phyloP scores from a whole-genome alignment of 371 early-diverging fungal species.

The Mortierella polycephala region DNA sequence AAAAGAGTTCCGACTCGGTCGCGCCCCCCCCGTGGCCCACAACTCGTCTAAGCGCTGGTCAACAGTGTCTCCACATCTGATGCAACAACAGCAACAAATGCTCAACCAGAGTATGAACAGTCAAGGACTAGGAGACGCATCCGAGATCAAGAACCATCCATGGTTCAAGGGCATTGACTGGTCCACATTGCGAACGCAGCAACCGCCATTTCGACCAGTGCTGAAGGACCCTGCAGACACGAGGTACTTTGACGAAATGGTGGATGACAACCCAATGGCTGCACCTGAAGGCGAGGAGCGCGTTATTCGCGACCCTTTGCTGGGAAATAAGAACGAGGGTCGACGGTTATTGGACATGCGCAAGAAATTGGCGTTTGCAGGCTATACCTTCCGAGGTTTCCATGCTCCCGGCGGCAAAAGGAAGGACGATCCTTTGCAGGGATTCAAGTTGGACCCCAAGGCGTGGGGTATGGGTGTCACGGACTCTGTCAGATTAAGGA shows the following conservation, averaged over 20 bases:
- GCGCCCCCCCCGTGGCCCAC: conserved; percentile 23
- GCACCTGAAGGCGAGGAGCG: conserved; percentile 55
- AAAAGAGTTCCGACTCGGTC: conserved; percentile 59
- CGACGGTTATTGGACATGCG: conserved; percentile 62
- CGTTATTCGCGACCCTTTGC: conserved; percentile 46
- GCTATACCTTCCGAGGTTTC: conserved; percentile 67
- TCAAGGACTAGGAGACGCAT: conserved; percentile 51
- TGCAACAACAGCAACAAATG: conserved; percentile 46
- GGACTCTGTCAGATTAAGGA: conserved; percentile 50
- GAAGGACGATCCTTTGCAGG: conserved; percentile 38
- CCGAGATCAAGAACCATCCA: conserved; percentile 75
- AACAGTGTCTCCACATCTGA: conserved; percentile 50
- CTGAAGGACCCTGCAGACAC: conserved; percentile 64
- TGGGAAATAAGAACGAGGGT: conserved; percentile 57
- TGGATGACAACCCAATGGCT: conserved; percentile 62
- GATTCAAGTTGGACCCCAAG: conserved; percentile 35
- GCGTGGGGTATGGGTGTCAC: conserved; percentile 51
- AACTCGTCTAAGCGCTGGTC: conserved; percentile 55
- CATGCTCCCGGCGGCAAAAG: conserved; percentile 53
- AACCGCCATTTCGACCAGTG: conserved; percentile 74
- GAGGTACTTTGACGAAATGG: conserved; percentile 69
- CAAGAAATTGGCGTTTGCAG: conserved; percentile 70
- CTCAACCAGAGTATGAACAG: conserved; percentile 31
- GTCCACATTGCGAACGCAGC: conserved; percentile 69
- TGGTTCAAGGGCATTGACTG: conserved; percentile 85